Conservation (phyloP, 73 alveolate genomes). For the Paramecium octaurelia region DNA sequence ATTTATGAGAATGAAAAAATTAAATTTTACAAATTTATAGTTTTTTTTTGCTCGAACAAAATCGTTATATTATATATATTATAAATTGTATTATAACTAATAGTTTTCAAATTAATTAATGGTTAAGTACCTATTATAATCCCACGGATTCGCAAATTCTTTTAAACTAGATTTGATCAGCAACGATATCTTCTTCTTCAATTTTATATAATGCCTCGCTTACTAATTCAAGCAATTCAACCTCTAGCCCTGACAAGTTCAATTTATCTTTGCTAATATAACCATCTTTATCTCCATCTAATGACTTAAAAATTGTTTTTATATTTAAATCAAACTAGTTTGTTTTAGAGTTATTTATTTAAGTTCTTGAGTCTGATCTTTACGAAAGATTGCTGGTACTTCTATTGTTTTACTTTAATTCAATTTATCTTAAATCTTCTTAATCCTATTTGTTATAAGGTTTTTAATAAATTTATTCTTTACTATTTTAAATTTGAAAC, state of each 20-base stretch:
- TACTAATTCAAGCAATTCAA: not conserved
- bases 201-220: not conserved
- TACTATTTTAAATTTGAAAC: not conserved
- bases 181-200: not conserved
- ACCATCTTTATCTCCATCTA: conserved; percentile 11
- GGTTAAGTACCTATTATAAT: not conserved
- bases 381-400: not conserved
- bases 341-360: not conserved
- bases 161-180: not conserved
- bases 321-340: not conserved
- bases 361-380: not conserved
- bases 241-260: not conserved
- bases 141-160: not conserved
- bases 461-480: not conserved
- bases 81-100: not conserved
- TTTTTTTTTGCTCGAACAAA: not conserved
- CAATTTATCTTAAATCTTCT: not conserved
- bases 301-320: not conserved
- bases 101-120: not conserved
- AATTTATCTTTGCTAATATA: not conserved
- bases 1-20: not conserved
- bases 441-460: not conserved
- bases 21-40: too few relatives aligned
- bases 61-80: not conserved
- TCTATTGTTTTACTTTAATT: not conserved